Percentiles rank a stretch among this genome's conserved stretches.
Evolutionary conservation across 441 rosid species (phyloP).

Genomic region (Croton laevigatus): DNA sequence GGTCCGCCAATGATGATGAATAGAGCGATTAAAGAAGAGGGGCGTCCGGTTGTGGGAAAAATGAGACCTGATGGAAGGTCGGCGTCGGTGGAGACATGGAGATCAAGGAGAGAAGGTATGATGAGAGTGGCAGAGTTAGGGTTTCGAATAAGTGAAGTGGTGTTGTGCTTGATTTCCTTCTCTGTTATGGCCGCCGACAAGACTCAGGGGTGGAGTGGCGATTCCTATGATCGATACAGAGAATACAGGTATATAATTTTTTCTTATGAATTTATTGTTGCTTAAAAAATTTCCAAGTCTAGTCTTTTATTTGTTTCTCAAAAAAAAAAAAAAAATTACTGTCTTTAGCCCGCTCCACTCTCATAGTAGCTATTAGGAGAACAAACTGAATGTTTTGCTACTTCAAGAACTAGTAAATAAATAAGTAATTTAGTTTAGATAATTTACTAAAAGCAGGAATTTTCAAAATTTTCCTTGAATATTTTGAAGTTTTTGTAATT

Average conservation of each 20-base stretch:
- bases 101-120: constrained; percentile 35
- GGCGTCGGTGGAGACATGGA: constrained; percentile 27
- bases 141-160: constrained; percentile 60
- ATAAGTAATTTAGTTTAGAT: too few species aligned
- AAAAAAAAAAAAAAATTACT: too few species aligned
- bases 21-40: constrained; percentile 35
- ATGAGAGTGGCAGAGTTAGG: constrained; percentile 50
- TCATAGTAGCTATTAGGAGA: neutral
- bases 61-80: constrained; percentile 31
- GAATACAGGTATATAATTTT: constrained; percentile 65
- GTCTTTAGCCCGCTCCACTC: too few species aligned
- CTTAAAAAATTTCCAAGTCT: neutral
- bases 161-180: constrained; percentile 85
- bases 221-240: constrained; percentile 88
- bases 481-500: neutral
- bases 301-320: neutral
- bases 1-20: constrained; percentile 30
- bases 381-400: neutral
- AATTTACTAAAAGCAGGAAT: too few species aligned
- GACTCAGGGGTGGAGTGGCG: constrained; percentile 98
- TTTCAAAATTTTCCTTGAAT: neutral
- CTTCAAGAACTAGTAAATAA: neutral
- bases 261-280: neutral
- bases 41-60: constrained; percentile 28
- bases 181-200: constrained; percentile 94